Percentiles rank a stretch among this genome's conserved stretches.
Conservation (phyloP, 2,329 filamentous ascomycete species). For the Colletotrichum neosansevieriae region DNA sequence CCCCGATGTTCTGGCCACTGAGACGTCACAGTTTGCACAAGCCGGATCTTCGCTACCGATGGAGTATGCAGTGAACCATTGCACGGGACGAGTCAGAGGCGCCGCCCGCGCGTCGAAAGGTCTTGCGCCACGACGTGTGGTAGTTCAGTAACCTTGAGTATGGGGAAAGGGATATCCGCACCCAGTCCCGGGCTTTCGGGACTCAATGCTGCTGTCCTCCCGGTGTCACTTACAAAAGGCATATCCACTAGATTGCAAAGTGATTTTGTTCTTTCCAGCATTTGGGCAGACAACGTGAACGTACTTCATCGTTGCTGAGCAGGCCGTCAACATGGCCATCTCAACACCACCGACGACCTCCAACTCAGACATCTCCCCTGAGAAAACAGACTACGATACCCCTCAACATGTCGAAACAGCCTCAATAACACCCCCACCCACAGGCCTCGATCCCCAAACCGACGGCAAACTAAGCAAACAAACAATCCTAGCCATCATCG, state of each 20-base stretch:
- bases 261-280: no score
- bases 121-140: neutral
- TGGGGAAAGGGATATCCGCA: neutral
- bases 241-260: no score
- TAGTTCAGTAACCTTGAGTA: neutral
- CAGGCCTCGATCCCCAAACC: neutral
- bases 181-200: neutral
- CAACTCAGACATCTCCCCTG: neutral
- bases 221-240: neutral
- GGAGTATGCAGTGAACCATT: neutral
- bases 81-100: no score
- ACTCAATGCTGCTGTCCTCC: neutral
- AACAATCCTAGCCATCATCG: neutral
- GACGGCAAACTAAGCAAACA: neutral
- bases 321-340: neutral
- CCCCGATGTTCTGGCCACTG: neutral
- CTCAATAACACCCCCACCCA: neutral
- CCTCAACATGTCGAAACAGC: neutral
- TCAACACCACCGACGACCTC: neutral
- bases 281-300: no score
- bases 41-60: slow-evolving; percentile 7
- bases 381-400: neutral
- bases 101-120: no score
- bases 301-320: no score
- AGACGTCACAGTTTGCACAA: neutral